Base-by-base conservation (phyloP, 2,329 filamentous ascomycete species). In the Ceratocystis albifundus region DNA sequence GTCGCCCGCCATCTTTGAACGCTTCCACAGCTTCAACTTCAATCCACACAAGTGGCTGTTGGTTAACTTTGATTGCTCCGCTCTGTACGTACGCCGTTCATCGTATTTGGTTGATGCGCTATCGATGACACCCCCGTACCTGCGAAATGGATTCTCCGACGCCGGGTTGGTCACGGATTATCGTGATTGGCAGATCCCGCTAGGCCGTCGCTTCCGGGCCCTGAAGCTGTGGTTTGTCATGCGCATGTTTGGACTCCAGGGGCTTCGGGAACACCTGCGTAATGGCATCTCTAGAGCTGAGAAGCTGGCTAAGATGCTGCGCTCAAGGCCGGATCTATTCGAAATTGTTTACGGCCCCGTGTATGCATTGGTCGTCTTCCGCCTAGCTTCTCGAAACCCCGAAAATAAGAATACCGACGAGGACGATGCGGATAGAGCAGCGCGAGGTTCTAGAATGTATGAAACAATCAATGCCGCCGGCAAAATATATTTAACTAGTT, bases 11-110 rank as follows among this genome's bases (percentile, higher is more conserved):
- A 77, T 84, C 15, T 80, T 93, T 63, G 77, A 80, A 1, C 77
- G 80, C 25, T 91, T 96, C 73, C 89, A 96, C 78, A 91, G 87
- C 70, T 96, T 96, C 81, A 87, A 96, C 76, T 85, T 93, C 79
- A 97, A 96, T 79, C 88, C 96, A 83, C 92, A 96, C 81, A 97
- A 97, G 79, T 96, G 93, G 93, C 81, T 96, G 61, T 84, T 96
- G 20, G 91, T 90, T 67, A 96, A 96, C 76, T 96, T 96, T 72
- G 93, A 97, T 74, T 83, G 80, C 71, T 90, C 88, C 65, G 88
- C 88, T 70, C 81, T 96, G 59, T 97, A 85, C 76, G 85, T 96
- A 62, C 86, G 87, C 69, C 82, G 86, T 71, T 84, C 92, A 17
- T 78, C 80, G 65, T 86, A 91, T 76, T 82, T 97, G n/a, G 90